These are phyloP conservation scores for Apostasia ramifera DNA, from an alignment of 106 monocot species.

Conservation along the genomic window DNA sequence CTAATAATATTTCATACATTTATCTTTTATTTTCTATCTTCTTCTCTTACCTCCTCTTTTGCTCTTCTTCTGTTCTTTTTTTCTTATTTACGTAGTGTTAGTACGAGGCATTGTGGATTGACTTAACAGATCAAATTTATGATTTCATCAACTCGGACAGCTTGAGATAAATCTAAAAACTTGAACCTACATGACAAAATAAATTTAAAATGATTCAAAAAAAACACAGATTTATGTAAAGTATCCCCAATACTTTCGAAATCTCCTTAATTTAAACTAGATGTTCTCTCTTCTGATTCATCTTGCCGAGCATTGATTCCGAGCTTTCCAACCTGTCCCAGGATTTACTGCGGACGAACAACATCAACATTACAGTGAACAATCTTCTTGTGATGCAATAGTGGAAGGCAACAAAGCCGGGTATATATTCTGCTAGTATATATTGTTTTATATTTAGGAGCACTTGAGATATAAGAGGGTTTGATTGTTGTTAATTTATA, in stretches of 20 bases:
- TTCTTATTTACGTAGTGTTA: neutral
- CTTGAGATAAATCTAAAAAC: no score
- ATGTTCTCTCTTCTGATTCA: no score
- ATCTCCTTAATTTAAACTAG: no score
- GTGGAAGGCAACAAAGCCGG: neutral
- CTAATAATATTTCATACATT: neutral
- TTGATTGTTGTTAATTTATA: neutral
- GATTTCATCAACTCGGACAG: no score
- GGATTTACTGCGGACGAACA: conserved; percentile 62
- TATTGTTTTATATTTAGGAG: conserved; percentile 8
- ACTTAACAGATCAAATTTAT: no score
- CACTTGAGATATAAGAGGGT: conserved; percentile 1
- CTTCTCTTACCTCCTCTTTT: neutral
- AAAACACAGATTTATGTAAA: no score
- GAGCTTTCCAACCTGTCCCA: conserved; percentile 7
- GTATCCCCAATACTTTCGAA: no score
- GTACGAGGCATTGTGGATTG: no score
- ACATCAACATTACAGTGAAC: conserved; percentile 78
- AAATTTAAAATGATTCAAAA: no score
- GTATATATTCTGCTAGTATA: neutral
- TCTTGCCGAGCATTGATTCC: no score
- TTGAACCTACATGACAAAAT: no score
- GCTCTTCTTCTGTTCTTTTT: neutral
- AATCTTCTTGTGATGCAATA: conserved; percentile 55
- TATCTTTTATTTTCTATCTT: neutral